Evolutionary conservation across 805 yeast genomes (phyloP).

Genomic region (Wickerhamomyces tratensis): DNA sequence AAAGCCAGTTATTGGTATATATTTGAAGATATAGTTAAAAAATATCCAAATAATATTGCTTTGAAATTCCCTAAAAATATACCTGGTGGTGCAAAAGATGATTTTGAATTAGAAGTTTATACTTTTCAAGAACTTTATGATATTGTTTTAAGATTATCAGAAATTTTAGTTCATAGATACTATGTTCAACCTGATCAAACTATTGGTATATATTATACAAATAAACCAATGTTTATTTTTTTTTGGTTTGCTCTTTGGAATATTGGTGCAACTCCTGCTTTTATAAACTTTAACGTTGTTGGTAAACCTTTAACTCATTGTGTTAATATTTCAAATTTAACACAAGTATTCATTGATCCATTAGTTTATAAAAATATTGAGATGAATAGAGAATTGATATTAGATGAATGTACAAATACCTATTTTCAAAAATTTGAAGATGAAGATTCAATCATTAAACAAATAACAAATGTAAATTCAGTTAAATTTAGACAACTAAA

Average conservation of each 20-base stretch:
- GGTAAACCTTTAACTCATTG: conserved; percentile 77
- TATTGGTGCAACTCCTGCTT: conserved; percentile 83
- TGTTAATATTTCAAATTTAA: conserved; percentile 53
- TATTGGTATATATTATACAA: conserved; percentile 68
- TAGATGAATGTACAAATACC: conserved; percentile 26
- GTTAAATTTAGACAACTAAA: conserved; percentile 48
- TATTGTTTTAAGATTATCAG: conserved; percentile 55
- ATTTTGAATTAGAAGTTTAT: conserved; percentile 50
- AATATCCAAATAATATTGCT: conserved; percentile 43
- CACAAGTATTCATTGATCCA: conserved; percentile 66
- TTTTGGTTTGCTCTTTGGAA: conserved; percentile 87
- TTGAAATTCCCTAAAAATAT: conserved; percentile 43
- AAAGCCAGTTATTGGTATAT: conserved; percentile 57
- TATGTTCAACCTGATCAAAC: conserved; percentile 58
- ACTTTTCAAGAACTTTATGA: conserved; percentile 66
- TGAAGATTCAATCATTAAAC: conserved; percentile 35
- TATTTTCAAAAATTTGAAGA: conserved; percentile 35
- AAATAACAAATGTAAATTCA: conserved; percentile 28
- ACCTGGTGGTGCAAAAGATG: conserved; percentile 24
- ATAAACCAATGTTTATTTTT: conserved; percentile 73
- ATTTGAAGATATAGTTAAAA: conserved; percentile 46
- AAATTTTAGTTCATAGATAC: conserved; percentile 51
- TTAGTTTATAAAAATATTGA: conserved; percentile 45
- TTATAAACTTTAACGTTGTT: conserved; percentile 69
- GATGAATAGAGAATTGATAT: conserved; percentile 36